Base-by-base conservation (phyloP, 352 stramenopile species). In the Hyaloperonospora brassicae region DNA sequence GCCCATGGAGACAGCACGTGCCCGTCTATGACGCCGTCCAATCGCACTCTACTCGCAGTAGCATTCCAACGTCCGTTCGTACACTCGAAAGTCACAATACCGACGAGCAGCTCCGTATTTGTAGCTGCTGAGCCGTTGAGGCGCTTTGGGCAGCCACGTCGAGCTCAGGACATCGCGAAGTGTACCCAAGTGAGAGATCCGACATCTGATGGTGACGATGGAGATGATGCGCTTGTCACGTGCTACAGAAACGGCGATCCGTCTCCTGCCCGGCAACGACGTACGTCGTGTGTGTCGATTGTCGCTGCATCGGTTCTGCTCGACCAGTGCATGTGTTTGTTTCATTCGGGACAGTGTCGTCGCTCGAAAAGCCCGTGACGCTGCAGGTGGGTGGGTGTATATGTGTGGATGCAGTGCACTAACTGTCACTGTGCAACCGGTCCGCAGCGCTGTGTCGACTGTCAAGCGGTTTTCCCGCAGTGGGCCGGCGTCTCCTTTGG, bases 401-500 rank as follows among this genome's bases (percentile, higher is more conserved):
- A 17, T 17, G 17, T 17, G 27, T 34, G 4, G 27, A 34, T 34
- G 27, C 27, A 34, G 27, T 34, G 27, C 27, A 34, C 27, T 34
- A 9, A 34, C 4, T 34, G 0, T 9, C 8, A 34, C 8, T 21
- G 43, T 2, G 54, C 12, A 22, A 8, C 13, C 2, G 52, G 5
- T 40, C 23, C n/a, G 44, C 55, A 94, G 84, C 70, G 77, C 34
- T 94, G 84, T 36, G 79, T 68, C 13, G 84, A 94, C 59, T 94
- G 84, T 68, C 87, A 89, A 61, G 61, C 73, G 14, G 56, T 87
- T 17, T 91, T 71, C 66, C 81, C 84, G 43, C 78, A 94, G 47
- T 94, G 84, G 84, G 76, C 84, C 9, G 79, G 71, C 23, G 84
- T 94, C 27, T 91, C 79, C 1, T 91, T 89, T 52, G 84, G 84